Evolutionary conservation across 2,329 filamentous ascomycete species (phyloP).

Genomic region (Pleurostoma richardsiae): DNA sequence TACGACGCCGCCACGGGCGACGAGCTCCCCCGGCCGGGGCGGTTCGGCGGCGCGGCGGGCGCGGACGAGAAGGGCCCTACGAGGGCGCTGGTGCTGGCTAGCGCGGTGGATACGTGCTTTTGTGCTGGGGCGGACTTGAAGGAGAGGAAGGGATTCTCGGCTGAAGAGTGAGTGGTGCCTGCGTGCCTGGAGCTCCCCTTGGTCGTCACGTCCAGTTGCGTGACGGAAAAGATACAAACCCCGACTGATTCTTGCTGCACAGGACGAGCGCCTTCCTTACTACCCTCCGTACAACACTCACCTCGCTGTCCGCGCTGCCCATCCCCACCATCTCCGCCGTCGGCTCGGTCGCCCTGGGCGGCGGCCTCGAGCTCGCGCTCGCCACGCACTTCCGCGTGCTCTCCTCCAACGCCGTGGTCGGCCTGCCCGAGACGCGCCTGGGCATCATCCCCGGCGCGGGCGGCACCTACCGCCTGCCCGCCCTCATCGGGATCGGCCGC

Average conservation of each 20-base stretch:
- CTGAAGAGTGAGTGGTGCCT: conserved; percentile 60
- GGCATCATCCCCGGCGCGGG: conserved; percentile 94
- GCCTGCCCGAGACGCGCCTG: conserved; percentile 84
- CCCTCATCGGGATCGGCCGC: conserved; percentile 70
- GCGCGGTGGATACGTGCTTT: conserved; percentile 80
- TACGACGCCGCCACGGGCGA: conserved; percentile 48
- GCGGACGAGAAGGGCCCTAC: conserved; percentile 53
- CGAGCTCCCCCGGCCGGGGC: conserved; percentile 34
- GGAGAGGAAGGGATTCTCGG: conserved; percentile 71
- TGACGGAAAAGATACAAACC: background rate
- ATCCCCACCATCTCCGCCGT: conserved; percentile 90
- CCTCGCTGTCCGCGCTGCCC: conserved; percentile 66
- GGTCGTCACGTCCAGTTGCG: background rate
- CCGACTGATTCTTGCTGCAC: conserved; percentile 4
- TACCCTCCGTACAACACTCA: conserved; percentile 71
- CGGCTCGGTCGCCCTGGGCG: conserved; percentile 80
- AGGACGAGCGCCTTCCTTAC: conserved; percentile 77
- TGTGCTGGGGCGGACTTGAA: conserved; percentile 95
- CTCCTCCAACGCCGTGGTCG: conserved; percentile 70
- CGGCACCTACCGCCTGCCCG: conserved; percentile 82
- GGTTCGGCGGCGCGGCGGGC: conserved; percentile 40
- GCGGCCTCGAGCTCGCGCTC: conserved; percentile 88
- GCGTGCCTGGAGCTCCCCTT: background rate
- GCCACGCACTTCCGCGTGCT: conserved; percentile 87
- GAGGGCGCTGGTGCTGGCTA: conserved; percentile 76